phyloP scores from a whole-genome alignment of 768 basidiomycete species.

The Lyophyllum shimeji region DNA sequence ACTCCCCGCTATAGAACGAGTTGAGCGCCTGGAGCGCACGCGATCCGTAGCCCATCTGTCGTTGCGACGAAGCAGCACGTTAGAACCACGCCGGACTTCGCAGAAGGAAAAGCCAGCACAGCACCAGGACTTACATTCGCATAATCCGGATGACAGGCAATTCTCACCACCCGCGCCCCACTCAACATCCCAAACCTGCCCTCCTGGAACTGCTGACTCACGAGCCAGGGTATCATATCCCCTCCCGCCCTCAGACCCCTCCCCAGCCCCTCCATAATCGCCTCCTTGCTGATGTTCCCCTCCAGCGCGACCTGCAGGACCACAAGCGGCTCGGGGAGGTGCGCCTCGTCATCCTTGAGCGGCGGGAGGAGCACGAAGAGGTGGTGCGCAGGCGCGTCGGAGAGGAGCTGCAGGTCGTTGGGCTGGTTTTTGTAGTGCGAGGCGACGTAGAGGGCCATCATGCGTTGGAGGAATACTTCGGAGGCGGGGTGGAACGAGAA shows the following conservation, averaged over 20 bases:
- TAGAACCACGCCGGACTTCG: neutral
- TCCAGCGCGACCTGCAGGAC: conserved; percentile 96
- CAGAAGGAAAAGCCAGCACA: neutral
- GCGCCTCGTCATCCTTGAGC: conserved; percentile 84
- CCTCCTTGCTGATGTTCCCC: conserved; percentile 84
- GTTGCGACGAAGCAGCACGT: conserved; percentile 6
- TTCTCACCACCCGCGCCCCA: conserved; percentile 87
- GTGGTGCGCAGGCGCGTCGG: conserved; percentile 95
- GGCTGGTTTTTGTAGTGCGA: conserved; percentile 99
- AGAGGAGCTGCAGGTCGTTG: conserved; percentile 96
- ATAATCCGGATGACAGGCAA: conserved; percentile 96
- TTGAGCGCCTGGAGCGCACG: conserved; percentile 85
- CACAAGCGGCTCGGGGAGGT: conserved; percentile 91
- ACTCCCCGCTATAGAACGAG: conserved; percentile 91
- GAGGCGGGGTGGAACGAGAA: conserved; percentile 97
- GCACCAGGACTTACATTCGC: conserved; percentile 65
- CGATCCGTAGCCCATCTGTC: conserved; percentile 95
- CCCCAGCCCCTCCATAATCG: conserved; percentile 82
- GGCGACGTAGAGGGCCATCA: conserved; percentile 98
- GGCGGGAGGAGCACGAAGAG: conserved; percentile 95
- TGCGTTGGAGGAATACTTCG: conserved; percentile 96
- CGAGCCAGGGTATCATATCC: conserved; percentile 97
- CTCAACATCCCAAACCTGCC: conserved; percentile 89
- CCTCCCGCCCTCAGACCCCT: conserved; percentile 86
- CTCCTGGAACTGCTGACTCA: conserved; percentile 96